Evolutionary conservation across 1,139 yeast genomes (phyloP).

Genomic region (Petasospora fabianii): DNA sequence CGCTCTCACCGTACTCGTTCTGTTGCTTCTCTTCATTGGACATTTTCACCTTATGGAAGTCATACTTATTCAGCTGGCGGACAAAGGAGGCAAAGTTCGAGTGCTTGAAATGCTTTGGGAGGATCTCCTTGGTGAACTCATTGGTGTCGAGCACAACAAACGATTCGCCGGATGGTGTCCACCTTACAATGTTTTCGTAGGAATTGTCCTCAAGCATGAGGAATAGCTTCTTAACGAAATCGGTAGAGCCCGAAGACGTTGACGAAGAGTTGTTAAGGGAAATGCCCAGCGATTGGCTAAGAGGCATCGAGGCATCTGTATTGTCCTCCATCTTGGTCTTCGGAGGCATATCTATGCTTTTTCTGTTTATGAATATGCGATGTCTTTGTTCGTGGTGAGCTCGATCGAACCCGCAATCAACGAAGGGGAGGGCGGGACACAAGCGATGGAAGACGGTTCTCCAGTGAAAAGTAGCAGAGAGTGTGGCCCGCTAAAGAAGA

Average conservation of each 20-base stretch:
- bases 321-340: conserved; percentile 12
- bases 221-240: conserved; percentile 71
- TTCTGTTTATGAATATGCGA: no score
- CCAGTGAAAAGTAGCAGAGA: no score
- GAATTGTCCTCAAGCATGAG: conserved; percentile 82
- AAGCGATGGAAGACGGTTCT: no score
- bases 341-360: conserved; percentile 14
- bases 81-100: conserved; percentile 93
- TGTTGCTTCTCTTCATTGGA: conserved; percentile 47
- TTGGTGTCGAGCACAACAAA: conserved; percentile 88
- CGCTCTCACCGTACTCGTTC: conserved; percentile 67
- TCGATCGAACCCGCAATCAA: no score
- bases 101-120: conserved; percentile 91
- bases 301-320: not conserved
- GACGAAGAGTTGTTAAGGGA: conserved; percentile 25
- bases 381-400: not conserved
- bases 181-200: conserved; percentile 69
- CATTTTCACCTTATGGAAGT: conserved; percentile 80
- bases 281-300: conserved; percentile 24
- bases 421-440: no score
- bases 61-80: conserved; percentile 91
- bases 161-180: conserved; percentile 81
- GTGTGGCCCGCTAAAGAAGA: no score
- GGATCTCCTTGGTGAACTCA: conserved; percentile 78
- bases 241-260: conserved; percentile 49